Evolutionary conservation across 1,284 basidiomycete species (phyloP).

Genomic region (Malassezia japonica): DNA sequence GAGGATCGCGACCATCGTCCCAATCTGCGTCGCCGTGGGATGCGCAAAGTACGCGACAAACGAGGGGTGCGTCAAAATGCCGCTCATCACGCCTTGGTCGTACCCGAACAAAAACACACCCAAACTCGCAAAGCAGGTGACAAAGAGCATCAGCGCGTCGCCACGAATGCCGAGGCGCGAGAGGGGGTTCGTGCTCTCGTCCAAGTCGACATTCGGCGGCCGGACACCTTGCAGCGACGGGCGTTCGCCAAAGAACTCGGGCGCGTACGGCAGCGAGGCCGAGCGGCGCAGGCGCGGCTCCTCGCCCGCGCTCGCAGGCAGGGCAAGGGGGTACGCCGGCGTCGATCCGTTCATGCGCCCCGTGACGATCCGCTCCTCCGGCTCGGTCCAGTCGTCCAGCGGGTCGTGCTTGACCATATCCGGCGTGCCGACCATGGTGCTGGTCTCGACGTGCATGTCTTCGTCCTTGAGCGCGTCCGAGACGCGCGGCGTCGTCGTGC

Average conservation of each 20-base stretch:
- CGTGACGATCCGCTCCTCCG: background rate
- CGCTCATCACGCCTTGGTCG: constrained; percentile 51
- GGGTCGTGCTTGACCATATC: background rate
- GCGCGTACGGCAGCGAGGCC: constrained; percentile 3
- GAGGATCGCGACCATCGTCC: constrained; percentile 66
- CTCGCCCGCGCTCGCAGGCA: background rate
- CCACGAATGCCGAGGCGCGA: constrained; percentile 36
- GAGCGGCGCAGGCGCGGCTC: constrained; percentile 7
- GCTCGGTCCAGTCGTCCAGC: constrained; percentile 1
- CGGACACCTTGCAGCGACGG: background rate
- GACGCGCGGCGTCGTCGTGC: background rate
- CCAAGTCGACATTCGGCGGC: background rate
- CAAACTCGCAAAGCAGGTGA: constrained; percentile 67
- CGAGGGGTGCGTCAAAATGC: constrained; percentile 85
- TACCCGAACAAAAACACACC: constrained; percentile 72
- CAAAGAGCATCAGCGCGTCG: constrained; percentile 40
- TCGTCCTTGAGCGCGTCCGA: background rate
- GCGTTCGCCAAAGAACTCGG: no score
- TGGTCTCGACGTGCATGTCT: background rate
- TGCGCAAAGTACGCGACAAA: constrained; percentile 59
- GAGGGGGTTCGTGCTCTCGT: constrained; percentile 27
- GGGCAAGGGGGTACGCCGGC: constrained; percentile 3
- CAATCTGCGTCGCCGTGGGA: constrained; percentile 57
- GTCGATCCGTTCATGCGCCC: background rate
- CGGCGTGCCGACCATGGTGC: background rate